phyloP scores from a whole-genome alignment of 305 asterid species.

The Rubia balearica region DNA sequence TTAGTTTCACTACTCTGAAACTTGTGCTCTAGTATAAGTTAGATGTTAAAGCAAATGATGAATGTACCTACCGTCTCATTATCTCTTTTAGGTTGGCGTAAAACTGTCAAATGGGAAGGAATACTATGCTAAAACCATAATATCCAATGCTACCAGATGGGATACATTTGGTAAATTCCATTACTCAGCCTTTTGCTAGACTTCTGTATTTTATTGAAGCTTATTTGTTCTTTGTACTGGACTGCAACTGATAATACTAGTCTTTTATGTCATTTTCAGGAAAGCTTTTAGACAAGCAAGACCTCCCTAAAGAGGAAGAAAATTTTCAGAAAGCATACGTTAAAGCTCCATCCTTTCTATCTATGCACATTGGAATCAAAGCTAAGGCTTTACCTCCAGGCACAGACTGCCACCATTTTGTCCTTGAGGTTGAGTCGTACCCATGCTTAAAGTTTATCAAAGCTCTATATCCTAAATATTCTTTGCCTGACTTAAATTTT shows the following conservation, averaged over 20 bases:
- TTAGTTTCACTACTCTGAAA: conserved; percentile 33
- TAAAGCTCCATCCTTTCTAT: conserved; percentile 94
- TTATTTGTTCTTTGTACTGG: too few relatives aligned
- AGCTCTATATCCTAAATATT: background rate
- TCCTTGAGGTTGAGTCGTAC: conserved; percentile 62
- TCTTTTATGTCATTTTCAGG: conserved; percentile 31
- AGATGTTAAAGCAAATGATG: background rate
- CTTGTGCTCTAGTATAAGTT: conserved; percentile 5
- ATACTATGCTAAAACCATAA: conserved; percentile 73
- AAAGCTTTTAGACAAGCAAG: conserved; percentile 73
- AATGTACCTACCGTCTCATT: background rate
- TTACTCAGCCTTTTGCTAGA: conserved; percentile 8
- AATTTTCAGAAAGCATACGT: conserved; percentile 79
- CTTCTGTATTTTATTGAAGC: background rate
- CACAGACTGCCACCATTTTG: conserved; percentile 93
- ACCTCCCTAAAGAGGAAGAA: conserved; percentile 84
- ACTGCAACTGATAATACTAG: background rate
- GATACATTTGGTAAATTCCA: conserved; percentile 82
- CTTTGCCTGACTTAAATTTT: conserved; percentile 14
- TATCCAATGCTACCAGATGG: conserved; percentile 99
- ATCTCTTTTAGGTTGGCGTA: conserved; percentile 75
- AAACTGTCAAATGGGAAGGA: conserved; percentile 80
- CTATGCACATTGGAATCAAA: conserved; percentile 91
- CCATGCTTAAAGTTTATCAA: conserved; percentile 16
- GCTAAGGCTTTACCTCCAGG: conserved; percentile 79